Base-by-base conservation (phyloP, 768 basidiomycete genomes). In the Thelephora ganbajun region DNA sequence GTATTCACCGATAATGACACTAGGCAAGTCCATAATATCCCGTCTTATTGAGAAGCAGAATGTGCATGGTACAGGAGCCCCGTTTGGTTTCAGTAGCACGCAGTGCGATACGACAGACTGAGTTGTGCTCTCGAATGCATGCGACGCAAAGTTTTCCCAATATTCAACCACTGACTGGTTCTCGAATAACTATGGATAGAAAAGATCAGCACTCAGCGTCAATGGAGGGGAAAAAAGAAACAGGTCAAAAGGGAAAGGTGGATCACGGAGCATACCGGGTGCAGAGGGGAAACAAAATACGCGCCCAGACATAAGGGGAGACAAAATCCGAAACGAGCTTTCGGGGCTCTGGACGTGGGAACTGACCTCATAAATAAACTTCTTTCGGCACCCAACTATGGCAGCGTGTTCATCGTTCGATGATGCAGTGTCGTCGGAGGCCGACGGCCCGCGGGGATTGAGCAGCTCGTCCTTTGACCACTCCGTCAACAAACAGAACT, bases 51-150 rank as follows among this genome's bases (percentile, higher is more conserved):
- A 91, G 62, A 96, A 96, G 62, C 93, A 96, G 65, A 94, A 94
- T 18, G 94, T 87, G 44, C 91, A 83, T 39, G 89, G 86, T 22
- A 97, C 78, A 1, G 88, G 87, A 2, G 80, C 76, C 13, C 89
- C 87, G 22, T 74, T 75, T 5, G 87, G 85, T 60, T 92, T 91
- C 53, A 93, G 73, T 39, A 96, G 63, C 26, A 91, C 86, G 51
- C 90, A 92, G 56, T 92, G 86, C 50, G 88, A 86, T 63, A 91
- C 93, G 46, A 98, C 89, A 1, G 89, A 88, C 66, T 91, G 91
- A 34, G 91, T 89, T 45, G 92, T 90, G 65, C 92, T 96, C 63
- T 99, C 94, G 57, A 99, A 99, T 6, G 96, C 94, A 63, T 97
- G 91, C 44, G 83, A 79, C 22, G 90, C 89, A 61, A 98, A 98